Conservation (phyloP, 2,329 filamentous ascomycete species). For the Rhinocladiella similis region DNA sequence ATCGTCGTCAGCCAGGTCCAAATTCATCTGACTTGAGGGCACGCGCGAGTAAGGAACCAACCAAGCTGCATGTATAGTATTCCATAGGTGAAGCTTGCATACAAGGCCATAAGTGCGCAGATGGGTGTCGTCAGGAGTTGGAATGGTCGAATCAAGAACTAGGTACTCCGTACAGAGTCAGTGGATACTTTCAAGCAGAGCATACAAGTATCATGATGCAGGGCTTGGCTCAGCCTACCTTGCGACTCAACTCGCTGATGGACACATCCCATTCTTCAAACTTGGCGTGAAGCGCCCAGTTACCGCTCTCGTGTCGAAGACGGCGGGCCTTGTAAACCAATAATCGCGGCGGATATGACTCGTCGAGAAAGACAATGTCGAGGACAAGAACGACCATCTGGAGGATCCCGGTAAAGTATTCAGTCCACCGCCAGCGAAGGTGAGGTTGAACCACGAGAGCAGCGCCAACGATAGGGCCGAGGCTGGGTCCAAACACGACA, state of each 20-base stretch:
- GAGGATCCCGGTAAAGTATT: slow-evolving; percentile 63
- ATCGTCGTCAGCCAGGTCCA: no score
- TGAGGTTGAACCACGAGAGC: slow-evolving; percentile 64
- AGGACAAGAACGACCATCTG: slow-evolving; percentile 60
- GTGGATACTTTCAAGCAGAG: no score
- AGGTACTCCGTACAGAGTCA: slow-evolving; percentile 45
- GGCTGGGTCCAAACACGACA: slow-evolving; percentile 39
- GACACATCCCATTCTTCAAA: slow-evolving; percentile 43
- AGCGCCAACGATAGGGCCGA: slow-evolving; percentile 57
- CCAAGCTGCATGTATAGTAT: slow-evolving; percentile 48
- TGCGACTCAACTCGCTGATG: slow-evolving; percentile 43
- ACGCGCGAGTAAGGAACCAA: neutral
- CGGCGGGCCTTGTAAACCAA: slow-evolving; percentile 52
- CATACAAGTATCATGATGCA: slow-evolving; percentile 68
- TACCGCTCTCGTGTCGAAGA: slow-evolving; percentile 51
- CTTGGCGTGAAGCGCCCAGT: slow-evolving; percentile 45
- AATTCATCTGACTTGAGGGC: no score
- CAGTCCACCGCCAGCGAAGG: slow-evolving; percentile 66
- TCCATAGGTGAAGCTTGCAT: slow-evolving; percentile 53
- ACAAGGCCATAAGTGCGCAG: slow-evolving; percentile 44
- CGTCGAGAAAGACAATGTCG: slow-evolving; percentile 54
- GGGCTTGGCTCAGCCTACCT: slow-evolving; percentile 61
- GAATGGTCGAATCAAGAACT: slow-evolving; percentile 50
- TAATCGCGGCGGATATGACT: slow-evolving; percentile 57
- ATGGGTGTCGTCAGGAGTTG: slow-evolving; percentile 53